Evolutionary conservation across 106 monocot genomes (phyloP).

Genomic region (Narthecium ossifragum): DNA sequence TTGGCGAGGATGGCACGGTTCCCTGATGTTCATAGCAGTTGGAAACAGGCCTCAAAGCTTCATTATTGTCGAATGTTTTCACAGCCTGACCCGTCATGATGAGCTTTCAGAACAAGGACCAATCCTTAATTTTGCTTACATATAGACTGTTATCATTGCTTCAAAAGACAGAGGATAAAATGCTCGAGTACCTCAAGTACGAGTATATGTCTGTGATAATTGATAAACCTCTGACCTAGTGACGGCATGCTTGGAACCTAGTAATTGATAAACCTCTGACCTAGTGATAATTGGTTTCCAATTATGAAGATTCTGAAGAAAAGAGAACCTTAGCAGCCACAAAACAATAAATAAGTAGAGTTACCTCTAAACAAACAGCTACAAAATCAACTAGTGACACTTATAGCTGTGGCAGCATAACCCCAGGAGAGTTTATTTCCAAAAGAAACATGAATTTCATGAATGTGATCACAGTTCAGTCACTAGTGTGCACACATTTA

Average conservation of each 20-base stretch:
- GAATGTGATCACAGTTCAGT: too few species aligned
- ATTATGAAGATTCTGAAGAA: neutral
- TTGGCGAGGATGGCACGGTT: slow-evolving; percentile 7
- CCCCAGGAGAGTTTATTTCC: too few species aligned
- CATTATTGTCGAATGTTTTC: slow-evolving; percentile 7
- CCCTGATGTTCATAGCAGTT: neutral
- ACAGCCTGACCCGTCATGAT: slow-evolving; percentile 24
- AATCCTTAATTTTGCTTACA: neutral
- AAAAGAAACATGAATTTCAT: too few species aligned
- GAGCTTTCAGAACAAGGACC: neutral
- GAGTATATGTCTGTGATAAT: too few species aligned
- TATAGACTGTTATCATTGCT: neutral
- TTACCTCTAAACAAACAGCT: neutral
- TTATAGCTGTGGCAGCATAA: too few species aligned
- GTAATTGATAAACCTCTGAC: too few species aligned
- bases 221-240: too few species aligned
- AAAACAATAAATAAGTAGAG: neutral
- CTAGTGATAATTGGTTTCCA: too few species aligned
- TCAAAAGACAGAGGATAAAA: neutral
- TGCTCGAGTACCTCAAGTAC: neutral
- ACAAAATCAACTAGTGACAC: neutral
- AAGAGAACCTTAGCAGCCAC: neutral
- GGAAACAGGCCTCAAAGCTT: slow-evolving; percentile 13
- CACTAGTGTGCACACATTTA: too few species aligned
- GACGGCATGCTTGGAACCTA: too few species aligned